These are phyloP conservation scores for Ganoderma resinaceum DNA, from an alignment of 1,284 basidiomycete genomes.

Conservation along the genomic window DNA sequence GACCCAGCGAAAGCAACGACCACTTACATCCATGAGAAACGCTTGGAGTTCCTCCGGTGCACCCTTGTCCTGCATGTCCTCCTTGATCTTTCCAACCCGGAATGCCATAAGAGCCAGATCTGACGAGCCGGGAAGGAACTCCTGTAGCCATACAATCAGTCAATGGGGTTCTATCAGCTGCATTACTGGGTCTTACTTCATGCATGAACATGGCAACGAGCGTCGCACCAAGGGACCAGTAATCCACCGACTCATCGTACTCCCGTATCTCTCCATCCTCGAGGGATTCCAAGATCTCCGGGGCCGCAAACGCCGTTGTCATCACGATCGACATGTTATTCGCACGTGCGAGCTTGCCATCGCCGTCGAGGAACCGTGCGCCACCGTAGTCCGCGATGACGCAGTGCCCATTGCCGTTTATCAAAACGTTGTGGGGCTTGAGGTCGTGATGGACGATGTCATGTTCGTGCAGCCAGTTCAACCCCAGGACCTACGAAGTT, in stretches of 20 bases:
- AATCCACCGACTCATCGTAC: slow-evolving; percentile 35
- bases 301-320: slow-evolving; percentile 35
- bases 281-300: slow-evolving; percentile 30
- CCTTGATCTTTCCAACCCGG: slow-evolving; percentile 6
- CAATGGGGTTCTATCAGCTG: background rate
- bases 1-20: background rate
- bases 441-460: slow-evolving; percentile 54
- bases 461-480: slow-evolving; percentile 36
- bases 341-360: slow-evolving; percentile 15
- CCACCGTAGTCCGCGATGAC: slow-evolving; percentile 70
- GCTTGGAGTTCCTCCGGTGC: slow-evolving; percentile 5
- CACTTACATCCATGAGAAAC: slow-evolving; percentile 22
- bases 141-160: slow-evolving; percentile 6
- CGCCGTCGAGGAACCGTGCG: slow-evolving; percentile 25
- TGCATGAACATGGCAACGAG: slow-evolving; percentile 26
- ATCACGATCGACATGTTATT: slow-evolving; percentile 19
- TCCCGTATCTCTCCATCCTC: slow-evolving; percentile 2
- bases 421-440: slow-evolving; percentile 71
- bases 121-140: slow-evolving; percentile 8
- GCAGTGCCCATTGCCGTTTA: slow-evolving; percentile 70
- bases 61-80: background rate
- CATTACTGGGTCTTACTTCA: slow-evolving; percentile 17
- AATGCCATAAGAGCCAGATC: slow-evolving; percentile 5
- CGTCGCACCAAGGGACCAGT: slow-evolving; percentile 36
- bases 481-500: slow-evolving; percentile 28